A percentile compares a stretch with the other conserved stretches of the same genome.
These are phyloP conservation scores for Brassica juncea DNA, from an alignment of 345 rosid genomes.

Conservation along the genomic window DNA sequence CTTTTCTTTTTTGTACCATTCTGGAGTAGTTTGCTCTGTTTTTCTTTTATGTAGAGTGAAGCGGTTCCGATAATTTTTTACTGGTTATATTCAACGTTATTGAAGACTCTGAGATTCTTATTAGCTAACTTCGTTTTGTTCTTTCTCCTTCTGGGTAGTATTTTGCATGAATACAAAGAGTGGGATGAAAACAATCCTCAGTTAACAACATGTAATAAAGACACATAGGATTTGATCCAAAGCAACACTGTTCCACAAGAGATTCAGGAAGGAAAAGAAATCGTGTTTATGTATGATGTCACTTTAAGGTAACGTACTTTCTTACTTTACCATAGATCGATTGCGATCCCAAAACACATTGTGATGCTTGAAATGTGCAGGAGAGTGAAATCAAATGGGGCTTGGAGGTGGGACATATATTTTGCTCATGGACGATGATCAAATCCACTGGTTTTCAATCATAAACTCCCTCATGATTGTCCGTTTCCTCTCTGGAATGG, in stretches of 20 bases:
- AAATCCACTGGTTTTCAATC: conserved; percentile 55
- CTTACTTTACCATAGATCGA: background rate
- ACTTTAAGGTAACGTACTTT: conserved; percentile 63
- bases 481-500: conserved; percentile 94
- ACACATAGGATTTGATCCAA: conserved; percentile 76
- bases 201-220: conserved; percentile 85
- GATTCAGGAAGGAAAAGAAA: conserved; percentile 62
- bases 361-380: conserved; percentile 39
- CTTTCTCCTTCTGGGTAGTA: conserved; percentile 46
- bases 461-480: conserved; percentile 96
- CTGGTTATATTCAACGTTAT: background rate
- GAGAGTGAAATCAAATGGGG: conserved; percentile 96
- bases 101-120: background rate
- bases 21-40: conserved; percentile 15
- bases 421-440: conserved; percentile 73
- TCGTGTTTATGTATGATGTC: conserved; percentile 91
- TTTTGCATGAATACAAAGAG: conserved; percentile 87
- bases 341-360: background rate
- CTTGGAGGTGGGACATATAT: conserved; percentile 97
- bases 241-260: conserved; percentile 85
- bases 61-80: no score
- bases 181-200: conserved; percentile 85
- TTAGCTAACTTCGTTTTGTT: background rate
- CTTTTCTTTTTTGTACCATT: conserved; percentile 7
- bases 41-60: conserved; percentile 56